Evolutionary conservation across 495 filamentous ascomycete species (phyloP).

Genomic region (Beverwykella pulmonaria): DNA sequence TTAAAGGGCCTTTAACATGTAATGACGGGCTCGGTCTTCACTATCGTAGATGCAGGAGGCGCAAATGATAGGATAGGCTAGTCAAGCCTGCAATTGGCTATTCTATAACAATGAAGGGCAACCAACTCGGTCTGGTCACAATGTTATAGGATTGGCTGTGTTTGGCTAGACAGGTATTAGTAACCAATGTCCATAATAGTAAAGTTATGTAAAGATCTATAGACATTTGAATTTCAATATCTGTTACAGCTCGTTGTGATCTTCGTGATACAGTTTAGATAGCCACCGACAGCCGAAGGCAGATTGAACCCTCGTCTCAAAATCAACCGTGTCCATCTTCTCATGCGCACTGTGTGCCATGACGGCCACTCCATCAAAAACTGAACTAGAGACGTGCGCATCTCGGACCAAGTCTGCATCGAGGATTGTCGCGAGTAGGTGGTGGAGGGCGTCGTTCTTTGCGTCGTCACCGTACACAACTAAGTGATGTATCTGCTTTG

Average conservation of each 20-base stretch:
- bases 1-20: too few relatives aligned
- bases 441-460: constrained; percentile 1
- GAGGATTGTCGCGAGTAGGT: constrained; percentile 8
- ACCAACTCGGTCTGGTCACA: too few relatives aligned
- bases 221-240: too few relatives aligned
- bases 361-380: constrained; percentile 7
- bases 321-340: constrained; percentile 2
- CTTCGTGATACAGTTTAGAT: constrained; percentile 8
- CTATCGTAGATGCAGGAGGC: too few relatives aligned
- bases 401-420: constrained; percentile 4
- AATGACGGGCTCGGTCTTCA: too few relatives aligned
- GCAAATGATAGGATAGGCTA: too few relatives aligned
- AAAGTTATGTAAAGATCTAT: too few relatives aligned
- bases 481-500: constrained; percentile 8
- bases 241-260: constrained; percentile 9
- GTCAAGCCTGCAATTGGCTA: too few relatives aligned
- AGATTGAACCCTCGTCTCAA: not conserved
- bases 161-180: too few relatives aligned
- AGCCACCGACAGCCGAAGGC: constrained; percentile 22
- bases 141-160: too few relatives aligned
- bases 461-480: constrained; percentile 18
- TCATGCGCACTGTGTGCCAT: constrained; percentile 6
- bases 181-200: too few relatives aligned
- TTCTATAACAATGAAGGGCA: too few relatives aligned
- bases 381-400: constrained; percentile 9